Base-by-base conservation (phyloP, 305 asterid species). In the Nicotiana rustica region DNA sequence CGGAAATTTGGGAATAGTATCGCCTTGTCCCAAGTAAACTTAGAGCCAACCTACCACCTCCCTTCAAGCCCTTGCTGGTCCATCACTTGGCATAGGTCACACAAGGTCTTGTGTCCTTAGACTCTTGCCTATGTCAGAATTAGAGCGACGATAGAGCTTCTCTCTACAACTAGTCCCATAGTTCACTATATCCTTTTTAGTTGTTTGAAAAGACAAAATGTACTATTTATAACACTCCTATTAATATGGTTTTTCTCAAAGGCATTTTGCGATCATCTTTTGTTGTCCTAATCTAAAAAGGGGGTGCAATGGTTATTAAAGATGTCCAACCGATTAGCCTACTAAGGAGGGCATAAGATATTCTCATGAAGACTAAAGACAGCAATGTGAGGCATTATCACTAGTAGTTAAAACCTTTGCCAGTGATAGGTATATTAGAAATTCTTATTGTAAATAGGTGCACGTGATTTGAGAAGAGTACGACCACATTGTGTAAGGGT, bases 381-480 rank as follows among this genome's bases (percentile, higher is more conserved):
- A 1, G 21, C 18, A 57, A 57, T 59, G 25, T n/a, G 64, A 59
- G 19, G 7, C 25, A 59, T 59, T 59, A n/a, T n/a, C 18, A n/a
- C 64, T 17, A 6, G 21, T 59, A 6, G 64, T 59, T 57, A 19
- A 57, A 57, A 17, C 62, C 62, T 5, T 56, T 17, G 18, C 17
- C 18, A 3, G 62, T 57, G 62, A 57, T 57, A 57, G 60, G 21
- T 70, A 19, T 12, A 19, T 71, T 47, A 71, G 60, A 19, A 71
- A 71, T 71, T 47, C 47, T 38, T 52, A 69, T 71, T 19, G 78
- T 19, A n/a, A 44, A 71, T 47, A 59, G 78, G 61, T 21, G 36
- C 19, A 69, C 57, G 12, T 69, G 61, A 71, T 44, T 44, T 21
- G 31, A 33, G 49, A 41, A 41, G 38, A 71, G 38, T 12, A 33